Evolutionary conservation across 1,284 basidiomycete genomes (phyloP).

Genomic region (Cutaneotrichosporon sp.): DNA sequence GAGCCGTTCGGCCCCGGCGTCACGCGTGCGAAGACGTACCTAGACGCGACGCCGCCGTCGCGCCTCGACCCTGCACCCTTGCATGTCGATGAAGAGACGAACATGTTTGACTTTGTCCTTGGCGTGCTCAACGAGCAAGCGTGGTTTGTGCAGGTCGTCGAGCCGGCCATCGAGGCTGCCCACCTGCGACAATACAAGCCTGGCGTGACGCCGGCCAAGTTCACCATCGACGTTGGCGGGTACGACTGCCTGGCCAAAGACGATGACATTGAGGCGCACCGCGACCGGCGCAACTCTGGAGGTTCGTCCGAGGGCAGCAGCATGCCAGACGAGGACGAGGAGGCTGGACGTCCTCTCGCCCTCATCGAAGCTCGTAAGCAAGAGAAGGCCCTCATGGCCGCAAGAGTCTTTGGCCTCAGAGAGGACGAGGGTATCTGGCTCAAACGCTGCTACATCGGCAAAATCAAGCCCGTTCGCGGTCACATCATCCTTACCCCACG

Average conservation of each 20-base stretch:
- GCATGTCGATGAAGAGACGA: background rate
- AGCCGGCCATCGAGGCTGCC: conserved; percentile 31
- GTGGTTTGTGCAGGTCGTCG: conserved; percentile 39
- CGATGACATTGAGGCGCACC: conserved; percentile 34
- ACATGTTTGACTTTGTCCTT: conserved; percentile 41
- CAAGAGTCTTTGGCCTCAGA: conserved; percentile 48
- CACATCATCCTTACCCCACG: conserved; percentile 49
- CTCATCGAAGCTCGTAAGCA: conserved; percentile 35
- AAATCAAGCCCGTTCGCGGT: conserved; percentile 44
- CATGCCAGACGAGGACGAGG: conserved; percentile 20
- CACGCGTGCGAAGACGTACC: background rate
- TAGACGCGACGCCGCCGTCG: background rate
- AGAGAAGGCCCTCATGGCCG: conserved; percentile 40
- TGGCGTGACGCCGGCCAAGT: conserved; percentile 28
- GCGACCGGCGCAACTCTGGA: background rate
- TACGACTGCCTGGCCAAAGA: conserved; percentile 42
- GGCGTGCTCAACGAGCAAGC: conserved; percentile 48
- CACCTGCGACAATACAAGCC: conserved; percentile 32
- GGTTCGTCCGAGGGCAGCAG: conserved; percentile 1
- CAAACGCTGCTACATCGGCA: conserved; percentile 49
- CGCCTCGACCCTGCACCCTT: background rate
- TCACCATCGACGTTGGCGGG: conserved; percentile 42
- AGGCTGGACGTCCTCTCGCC: conserved; percentile 9
- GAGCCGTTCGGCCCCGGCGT: background rate
- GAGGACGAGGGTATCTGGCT: conserved; percentile 52